phyloP scores from a whole-genome alignment of 208 protist species.

The Borovskyia barvae region DNA sequence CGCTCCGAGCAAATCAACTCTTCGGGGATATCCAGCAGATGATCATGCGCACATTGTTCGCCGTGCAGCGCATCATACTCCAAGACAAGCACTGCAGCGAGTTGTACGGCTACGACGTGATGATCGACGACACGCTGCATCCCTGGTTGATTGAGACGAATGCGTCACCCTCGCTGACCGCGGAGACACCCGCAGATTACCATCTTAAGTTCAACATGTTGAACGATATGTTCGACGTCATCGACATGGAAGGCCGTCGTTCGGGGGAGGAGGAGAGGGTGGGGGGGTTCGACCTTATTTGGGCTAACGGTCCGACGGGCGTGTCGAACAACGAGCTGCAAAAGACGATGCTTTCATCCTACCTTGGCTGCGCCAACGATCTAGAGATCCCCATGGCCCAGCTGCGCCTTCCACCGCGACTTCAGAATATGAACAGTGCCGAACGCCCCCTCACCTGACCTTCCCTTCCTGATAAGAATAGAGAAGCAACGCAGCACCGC shows the following conservation, averaged over 20 bases:
- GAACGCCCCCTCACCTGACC: conserved; percentile 74
- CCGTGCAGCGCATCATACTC: conserved; percentile 78
- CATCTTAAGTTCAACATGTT: conserved; percentile 95
- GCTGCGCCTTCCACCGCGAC: conserved; percentile 77
- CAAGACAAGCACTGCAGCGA: conserved; percentile 89
- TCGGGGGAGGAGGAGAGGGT: conserved; percentile 74
- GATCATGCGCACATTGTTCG: conserved; percentile 83
- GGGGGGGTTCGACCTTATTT: conserved; percentile 91
- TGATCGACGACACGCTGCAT: conserved; percentile 83
- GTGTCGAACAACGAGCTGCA: conserved; percentile 20
- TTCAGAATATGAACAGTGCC: conserved; percentile 70
- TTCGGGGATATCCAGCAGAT: conserved; percentile 93
- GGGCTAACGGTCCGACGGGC: conserved; percentile 71
- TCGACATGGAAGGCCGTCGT: conserved; percentile 83
- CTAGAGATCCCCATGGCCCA: conserved; percentile 80
- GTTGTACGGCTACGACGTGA: conserved; percentile 92
- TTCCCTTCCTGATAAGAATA: no score
- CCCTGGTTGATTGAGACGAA: conserved; percentile 93
- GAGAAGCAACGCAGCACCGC: no score
- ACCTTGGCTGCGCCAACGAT: conserved; percentile 86
- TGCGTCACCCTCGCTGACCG: conserved; percentile 90
- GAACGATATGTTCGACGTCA: conserved; percentile 90
- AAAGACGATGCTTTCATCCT: conserved; percentile 22
- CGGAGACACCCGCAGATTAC: conserved; percentile 93
- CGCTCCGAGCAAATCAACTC: conserved; percentile 76